Conservation (phyloP, 305 asterid species). For the Coffea humblotiana region DNA sequence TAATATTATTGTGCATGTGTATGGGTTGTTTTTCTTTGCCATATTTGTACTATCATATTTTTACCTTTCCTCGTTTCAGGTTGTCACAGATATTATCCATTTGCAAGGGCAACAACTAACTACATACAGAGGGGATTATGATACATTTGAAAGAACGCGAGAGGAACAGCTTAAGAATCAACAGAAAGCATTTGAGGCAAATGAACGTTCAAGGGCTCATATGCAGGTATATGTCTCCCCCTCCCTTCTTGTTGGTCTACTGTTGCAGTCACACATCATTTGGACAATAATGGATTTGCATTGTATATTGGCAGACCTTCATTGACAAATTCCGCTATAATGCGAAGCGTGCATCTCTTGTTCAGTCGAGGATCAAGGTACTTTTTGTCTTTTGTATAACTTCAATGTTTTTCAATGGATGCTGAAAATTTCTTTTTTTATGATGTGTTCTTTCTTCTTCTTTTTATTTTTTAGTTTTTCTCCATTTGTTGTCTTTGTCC, state of each 20-base stretch:
- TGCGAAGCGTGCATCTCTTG: slow-evolving; percentile 99
- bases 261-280: background rate
- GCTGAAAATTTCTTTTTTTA: background rate
- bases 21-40: background rate
- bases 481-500: background rate
- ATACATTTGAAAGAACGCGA: slow-evolving; percentile 89
- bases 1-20: slow-evolving; percentile 7
- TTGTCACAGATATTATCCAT: slow-evolving; percentile 91
- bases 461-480: too few relatives aligned
- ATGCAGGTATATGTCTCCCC: slow-evolving; percentile 67
- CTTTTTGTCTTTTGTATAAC: slow-evolving; percentile 2
- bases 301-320: slow-evolving; percentile 61
- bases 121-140: slow-evolving; percentile 82
- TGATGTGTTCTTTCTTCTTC: background rate
- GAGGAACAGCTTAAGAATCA: slow-evolving; percentile 88
- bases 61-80: slow-evolving; percentile 49
- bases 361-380: slow-evolving; percentile 99
- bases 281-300: slow-evolving; percentile 7
- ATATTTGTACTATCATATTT: slow-evolving; percentile 9
- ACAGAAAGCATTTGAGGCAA: slow-evolving; percentile 89
- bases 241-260: slow-evolving; percentile 5
- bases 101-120: slow-evolving; percentile 77
- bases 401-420: background rate
- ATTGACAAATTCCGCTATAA: slow-evolving; percentile 97
- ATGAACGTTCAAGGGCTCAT: slow-evolving; percentile 86